phyloP scores from a whole-genome alignment of 495 filamentous ascomycete genomes.

The Darksidea phi region DNA sequence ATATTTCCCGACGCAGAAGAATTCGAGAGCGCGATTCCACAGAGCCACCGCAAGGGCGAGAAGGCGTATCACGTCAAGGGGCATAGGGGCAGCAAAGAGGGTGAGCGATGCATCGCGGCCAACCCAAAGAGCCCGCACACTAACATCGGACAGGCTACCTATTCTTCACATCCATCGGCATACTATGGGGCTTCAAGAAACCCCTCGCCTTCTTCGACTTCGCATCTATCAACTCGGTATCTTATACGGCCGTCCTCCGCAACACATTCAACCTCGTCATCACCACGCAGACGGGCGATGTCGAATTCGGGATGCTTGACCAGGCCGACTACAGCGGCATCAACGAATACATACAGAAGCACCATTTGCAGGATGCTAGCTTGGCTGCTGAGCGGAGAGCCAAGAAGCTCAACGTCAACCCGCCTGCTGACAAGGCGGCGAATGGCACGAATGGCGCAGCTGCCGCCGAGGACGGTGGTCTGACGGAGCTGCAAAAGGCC shows the following conservation, averaged over 20 bases:
- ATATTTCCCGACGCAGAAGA: slow-evolving; percentile 67
- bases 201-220: slow-evolving; percentile 84
- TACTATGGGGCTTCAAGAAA: slow-evolving; percentile 95
- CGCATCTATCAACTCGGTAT: slow-evolving; percentile 72
- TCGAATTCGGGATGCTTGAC: slow-evolving; percentile 48
- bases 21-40: slow-evolving; percentile 73
- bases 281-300: slow-evolving; percentile 49
- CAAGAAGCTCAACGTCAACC: slow-evolving; percentile 73
- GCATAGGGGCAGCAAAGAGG: slow-evolving; percentile 90
- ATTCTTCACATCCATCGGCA: slow-evolving; percentile 82
- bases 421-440: slow-evolving; percentile 54
- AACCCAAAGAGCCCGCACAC: background rate
- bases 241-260: slow-evolving; percentile 86
- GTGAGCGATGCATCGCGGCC: slow-evolving; percentile 42
- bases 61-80: slow-evolving; percentile 90
- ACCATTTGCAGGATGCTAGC: slow-evolving; percentile 83
- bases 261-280: slow-evolving; percentile 92
- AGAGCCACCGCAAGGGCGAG: slow-evolving; percentile 85
- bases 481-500: slow-evolving; percentile 65
- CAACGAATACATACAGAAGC: slow-evolving; percentile 75
- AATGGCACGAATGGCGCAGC: slow-evolving; percentile 37
- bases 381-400: slow-evolving; percentile 86
- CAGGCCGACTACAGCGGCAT: slow-evolving; percentile 62
- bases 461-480: slow-evolving; percentile 48
- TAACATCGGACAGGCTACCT: slow-evolving; percentile 62